Evolutionary conservation across 257 asterid species (phyloP), one percentile per base, ranked within the genome.

Genomic region (Hygrophila difformis): DNA sequence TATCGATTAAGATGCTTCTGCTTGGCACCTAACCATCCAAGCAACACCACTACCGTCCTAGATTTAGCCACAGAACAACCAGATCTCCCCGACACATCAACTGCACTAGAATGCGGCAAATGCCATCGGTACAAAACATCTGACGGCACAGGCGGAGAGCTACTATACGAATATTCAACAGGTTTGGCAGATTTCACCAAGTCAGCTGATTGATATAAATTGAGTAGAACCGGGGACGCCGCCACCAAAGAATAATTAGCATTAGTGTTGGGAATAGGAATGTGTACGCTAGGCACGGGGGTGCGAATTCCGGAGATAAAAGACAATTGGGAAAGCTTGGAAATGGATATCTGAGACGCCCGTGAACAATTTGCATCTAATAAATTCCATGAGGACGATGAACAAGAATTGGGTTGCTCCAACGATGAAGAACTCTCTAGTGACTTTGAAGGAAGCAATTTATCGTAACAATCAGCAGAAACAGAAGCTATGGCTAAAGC

Each of bases 1-100:
- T 89, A 89, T 55, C 55, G 69, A 35, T 63, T 85, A 23, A 89
- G 83, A 72, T 89, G 96, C 72, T 71, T 89, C 68, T 89, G 93
- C 72, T 78, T 82, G 1, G 96, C 89, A 17, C 97, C 97, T 55
- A 89, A 64, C 97, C 97, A 89, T 48, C 97, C 97, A 36, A 89
- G 76, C 74, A 89, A 71, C 36, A 89, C 87, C 26, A 89, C 97
- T 40, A 89, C 93, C 3, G 96, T 88, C 76, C 67, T 79, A 34
- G 93, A 69, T 45, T 84, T 82, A 22, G 55, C 63, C 18, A 74
- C 57, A 12, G 75, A 75, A 66, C 77, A 69, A 57, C 59, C 70
- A 29, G 63, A 68, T 40, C 46, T 47, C 16, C 67, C 70, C 18
- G 74, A 65, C 39, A 68, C 51, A 44, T 56, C 64, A 44, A 76